Evolutionary conservation across 177 flowering plant species (phyloP), one percentile per base, ranked within the genome.

Genomic region (Vitis hybrid): DNA sequence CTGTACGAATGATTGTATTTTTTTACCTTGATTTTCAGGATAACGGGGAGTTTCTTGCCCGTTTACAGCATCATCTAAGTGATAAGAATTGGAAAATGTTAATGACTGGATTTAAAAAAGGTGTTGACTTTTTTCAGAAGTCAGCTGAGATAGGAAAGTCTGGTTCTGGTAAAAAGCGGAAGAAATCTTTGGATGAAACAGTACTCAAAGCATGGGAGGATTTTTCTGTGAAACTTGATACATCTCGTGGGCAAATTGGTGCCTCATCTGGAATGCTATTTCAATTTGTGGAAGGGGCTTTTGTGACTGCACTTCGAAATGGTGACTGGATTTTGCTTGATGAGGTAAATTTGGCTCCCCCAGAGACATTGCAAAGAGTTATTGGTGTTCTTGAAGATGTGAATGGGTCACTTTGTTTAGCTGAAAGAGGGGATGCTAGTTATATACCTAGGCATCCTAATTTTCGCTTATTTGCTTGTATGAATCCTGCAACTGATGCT

Each of bases 401-500:
- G 58, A 71, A 62, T 60, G 88, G 97, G 3, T 89, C 98, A 7
- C 81, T 96, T 63, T 96, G 98, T 80, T 86, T 96, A 70, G 83
- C 94, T 60, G 99, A 96, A 80, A 86, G 92, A 76, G 99, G 99
- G 39, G 99, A 92, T 81, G 74, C 82, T 19, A 79, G 80, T 63
- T 79, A 83, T 80, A 79, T 96, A 22, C 33, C 53, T n/a, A 87
- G 99, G 62, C 92, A 93, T 83, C 90, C 91, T 16, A 78, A 82
- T 72, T 96, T 93, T 62, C 97, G 97, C 29, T 66, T 93, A 63
- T 96, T 93, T 86, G 97, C 95, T 4, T 93, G 99, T 75, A 96
- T 96, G 99, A 96, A 96, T 84, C 99, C 99, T 70, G 99, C 99
- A 62, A 96, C 92, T 62, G 99, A 96, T 88, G 95, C 95, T 70